phyloP scores from a whole-genome alignment of 1,139 yeast species.

The Yamadazyma buinensis region DNA sequence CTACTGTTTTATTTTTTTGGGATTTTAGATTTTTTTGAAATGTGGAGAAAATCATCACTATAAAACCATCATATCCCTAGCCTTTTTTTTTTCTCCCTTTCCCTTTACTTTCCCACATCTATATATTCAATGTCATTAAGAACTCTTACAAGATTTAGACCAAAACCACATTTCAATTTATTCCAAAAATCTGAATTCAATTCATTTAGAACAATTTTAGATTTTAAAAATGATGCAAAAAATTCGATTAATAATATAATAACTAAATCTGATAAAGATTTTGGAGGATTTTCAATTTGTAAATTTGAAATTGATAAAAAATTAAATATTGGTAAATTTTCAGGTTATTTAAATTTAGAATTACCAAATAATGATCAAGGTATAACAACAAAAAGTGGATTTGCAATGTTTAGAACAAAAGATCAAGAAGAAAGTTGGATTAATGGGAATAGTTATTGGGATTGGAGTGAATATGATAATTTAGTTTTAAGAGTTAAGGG shows the following conservation, averaged over 20 bases:
- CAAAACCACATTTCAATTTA: slow-evolving; percentile 33
- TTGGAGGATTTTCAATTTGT: slow-evolving; percentile 77
- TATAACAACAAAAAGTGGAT: slow-evolving; percentile 68
- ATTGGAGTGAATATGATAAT: slow-evolving; percentile 58
- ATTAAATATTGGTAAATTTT: slow-evolving; percentile 52
- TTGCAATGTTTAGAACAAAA: slow-evolving; percentile 81
- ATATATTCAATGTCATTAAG: slow-evolving; percentile 49
- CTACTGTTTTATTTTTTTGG: too few species aligned
- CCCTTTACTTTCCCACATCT: too few species aligned
- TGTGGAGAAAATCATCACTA: slow-evolving; percentile 1
- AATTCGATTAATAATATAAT: slow-evolving; percentile 44
- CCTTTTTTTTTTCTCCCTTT: too few species aligned
- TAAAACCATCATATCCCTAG: too few species aligned
- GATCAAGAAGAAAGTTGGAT: slow-evolving; percentile 55
- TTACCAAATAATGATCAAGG: slow-evolving; percentile 70
- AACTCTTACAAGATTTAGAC: slow-evolving; percentile 32
- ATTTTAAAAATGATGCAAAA: slow-evolving; percentile 48
- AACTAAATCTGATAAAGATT: slow-evolving; percentile 66
- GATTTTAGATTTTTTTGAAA: neutral
- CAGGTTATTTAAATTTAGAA: slow-evolving; percentile 70
- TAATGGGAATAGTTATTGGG: slow-evolving; percentile 50
- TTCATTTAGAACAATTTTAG: slow-evolving; percentile 44
- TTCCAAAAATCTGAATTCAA: slow-evolving; percentile 30
- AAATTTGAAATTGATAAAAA: slow-evolving; percentile 41
- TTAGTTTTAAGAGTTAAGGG: slow-evolving; percentile 71